These are phyloP conservation scores for Boletus rubescentipes DNA, from an alignment of 768 basidiomycete genomes.

Conservation along the genomic window DNA sequence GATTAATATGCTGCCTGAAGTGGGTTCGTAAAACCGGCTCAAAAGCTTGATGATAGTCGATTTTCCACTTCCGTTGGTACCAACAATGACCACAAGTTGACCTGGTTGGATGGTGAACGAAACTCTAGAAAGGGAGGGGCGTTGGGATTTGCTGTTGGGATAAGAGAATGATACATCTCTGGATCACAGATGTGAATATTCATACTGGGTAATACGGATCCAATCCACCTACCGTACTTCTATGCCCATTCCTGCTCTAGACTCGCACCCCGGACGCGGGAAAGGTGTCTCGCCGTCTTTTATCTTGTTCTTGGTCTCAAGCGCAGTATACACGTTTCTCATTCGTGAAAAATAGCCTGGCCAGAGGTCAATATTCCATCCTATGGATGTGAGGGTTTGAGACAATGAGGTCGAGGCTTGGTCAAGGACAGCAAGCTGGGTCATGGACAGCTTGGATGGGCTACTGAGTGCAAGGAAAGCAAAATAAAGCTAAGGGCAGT, in stretches of 20 bases:
- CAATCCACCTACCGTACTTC: constrained; percentile 17
- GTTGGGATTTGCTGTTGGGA: constrained; percentile 36
- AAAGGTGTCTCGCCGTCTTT: constrained; percentile 26
- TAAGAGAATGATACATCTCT: constrained; percentile 57
- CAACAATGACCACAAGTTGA: constrained; percentile 36
- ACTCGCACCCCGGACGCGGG: constrained; percentile 19
- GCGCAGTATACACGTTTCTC: constrained; percentile 21
- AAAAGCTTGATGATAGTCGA: constrained; percentile 42
- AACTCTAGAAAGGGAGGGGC: constrained; percentile 24
- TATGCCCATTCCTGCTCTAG: constrained; percentile 13
- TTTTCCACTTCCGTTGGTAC: constrained; percentile 35
- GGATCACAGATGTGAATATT: background rate
- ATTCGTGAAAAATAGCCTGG: constrained; percentile 21
- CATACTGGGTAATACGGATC: background rate
- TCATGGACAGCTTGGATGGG: constrained; percentile 28
- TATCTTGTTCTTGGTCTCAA: constrained; percentile 24
- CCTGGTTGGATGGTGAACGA: constrained; percentile 33
- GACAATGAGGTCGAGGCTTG: constrained; percentile 26
- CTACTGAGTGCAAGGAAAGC: constrained; percentile 25
- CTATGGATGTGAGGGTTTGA: constrained; percentile 20
- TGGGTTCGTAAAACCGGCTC: constrained; percentile 32
- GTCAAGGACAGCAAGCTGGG: constrained; percentile 31
- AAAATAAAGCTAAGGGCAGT: constrained; percentile 25
- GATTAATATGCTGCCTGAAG: constrained; percentile 38
- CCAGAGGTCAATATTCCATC: constrained; percentile 1